A percentile compares a stretch with the other conserved stretches of the same genome.
These are phyloP conservation scores for Chrysoporthe deuterocubensis DNA, from an alignment of 2,329 filamentous ascomycete species.

Conservation along the genomic window DNA sequence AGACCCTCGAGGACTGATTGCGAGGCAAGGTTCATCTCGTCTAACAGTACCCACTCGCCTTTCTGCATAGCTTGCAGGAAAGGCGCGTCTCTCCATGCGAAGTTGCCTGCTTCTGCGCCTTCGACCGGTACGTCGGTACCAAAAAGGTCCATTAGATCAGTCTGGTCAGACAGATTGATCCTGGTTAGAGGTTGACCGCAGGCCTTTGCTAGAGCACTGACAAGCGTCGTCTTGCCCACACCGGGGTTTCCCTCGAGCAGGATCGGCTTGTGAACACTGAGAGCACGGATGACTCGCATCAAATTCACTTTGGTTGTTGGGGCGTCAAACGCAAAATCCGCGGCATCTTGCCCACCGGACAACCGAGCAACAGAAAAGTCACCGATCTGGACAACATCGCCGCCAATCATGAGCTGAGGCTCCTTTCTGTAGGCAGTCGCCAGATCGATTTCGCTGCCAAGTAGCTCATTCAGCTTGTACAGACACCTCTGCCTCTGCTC, in stretches of 20 bases:
- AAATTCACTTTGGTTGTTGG: conserved; percentile 89
- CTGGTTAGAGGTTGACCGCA: conserved; percentile 83
- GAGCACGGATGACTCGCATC: conserved; percentile 85
- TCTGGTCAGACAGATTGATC: conserved; percentile 98
- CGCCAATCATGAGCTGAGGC: conserved; percentile 60
- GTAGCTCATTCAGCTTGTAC: conserved; percentile 68
- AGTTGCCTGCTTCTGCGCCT: conserved; percentile 86
- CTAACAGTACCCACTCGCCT: conserved; percentile 93
- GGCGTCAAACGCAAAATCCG: conserved; percentile 79
- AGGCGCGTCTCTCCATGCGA: conserved; percentile 93
- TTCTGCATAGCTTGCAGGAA: conserved; percentile 96
- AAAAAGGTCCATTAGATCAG: conserved; percentile 95
- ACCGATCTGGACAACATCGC: conserved; percentile 67
- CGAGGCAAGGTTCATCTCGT: conserved; percentile 98
- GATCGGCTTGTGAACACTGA: conserved; percentile 89
- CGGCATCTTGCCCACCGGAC: conserved; percentile 52
- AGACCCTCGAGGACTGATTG: conserved; percentile 95
- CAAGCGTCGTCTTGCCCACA: conserved; percentile 94
- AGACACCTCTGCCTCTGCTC: conserved; percentile 76
- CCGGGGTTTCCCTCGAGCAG: conserved; percentile 96
- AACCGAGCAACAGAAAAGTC: conserved; percentile 70
- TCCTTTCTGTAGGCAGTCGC: conserved; percentile 66
- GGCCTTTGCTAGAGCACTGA: conserved; percentile 80
- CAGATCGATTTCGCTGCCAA: conserved; percentile 66
- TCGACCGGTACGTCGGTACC: conserved; percentile 95